Base-by-base conservation (phyloP, 345 rosid species). In the Anacardium occidentale region DNA sequence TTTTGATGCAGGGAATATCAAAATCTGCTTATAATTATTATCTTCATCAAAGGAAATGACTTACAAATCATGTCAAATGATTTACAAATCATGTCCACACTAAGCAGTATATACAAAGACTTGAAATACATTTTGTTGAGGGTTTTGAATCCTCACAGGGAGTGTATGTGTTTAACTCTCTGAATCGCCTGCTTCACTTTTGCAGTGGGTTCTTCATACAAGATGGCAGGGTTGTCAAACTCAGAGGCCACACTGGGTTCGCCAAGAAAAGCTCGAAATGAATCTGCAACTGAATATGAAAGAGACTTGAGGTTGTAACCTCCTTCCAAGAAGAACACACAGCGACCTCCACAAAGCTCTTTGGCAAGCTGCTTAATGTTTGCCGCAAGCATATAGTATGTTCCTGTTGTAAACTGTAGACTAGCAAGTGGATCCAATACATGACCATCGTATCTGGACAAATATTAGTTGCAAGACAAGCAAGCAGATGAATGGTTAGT, bases 261-360 rank as follows among this genome's bases (percentile, higher is more conserved):
- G 10, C 92, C 97, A 0, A 92, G 87, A 71, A 94, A 86, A 34
- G 97, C 97, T 4, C 92, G 84, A 76, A 94, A 94, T 14, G 92
- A 84, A 76, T 92, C 98, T 2, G 93, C 87, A 45, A 92, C 97
- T 0, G 98, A 91, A 63, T 90, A 73, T 8, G 98, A 90, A 63
- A 94, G 92, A 21, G 98, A 88, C 20, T 88, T 78, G 57, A 92
- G 97, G 79, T 94, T 94, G 87, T 92, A 89, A 34, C 98, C 98
- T 55, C 98, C 98, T 81, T 94, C 98, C 80, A 90, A 77, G 88
- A 90, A 94, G 74, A 91, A 94, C 54, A 91, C 85, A 14, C 98
- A 94, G 5, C 95, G 89, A 0, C 98, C 97, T 1, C 91, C 89
- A 1, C 98, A 94, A 9, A 91, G 82, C 72, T 91, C 92, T 72